Base-by-base conservation (phyloP, 345 rosid genomes). In the Murraya paniculata region DNA sequence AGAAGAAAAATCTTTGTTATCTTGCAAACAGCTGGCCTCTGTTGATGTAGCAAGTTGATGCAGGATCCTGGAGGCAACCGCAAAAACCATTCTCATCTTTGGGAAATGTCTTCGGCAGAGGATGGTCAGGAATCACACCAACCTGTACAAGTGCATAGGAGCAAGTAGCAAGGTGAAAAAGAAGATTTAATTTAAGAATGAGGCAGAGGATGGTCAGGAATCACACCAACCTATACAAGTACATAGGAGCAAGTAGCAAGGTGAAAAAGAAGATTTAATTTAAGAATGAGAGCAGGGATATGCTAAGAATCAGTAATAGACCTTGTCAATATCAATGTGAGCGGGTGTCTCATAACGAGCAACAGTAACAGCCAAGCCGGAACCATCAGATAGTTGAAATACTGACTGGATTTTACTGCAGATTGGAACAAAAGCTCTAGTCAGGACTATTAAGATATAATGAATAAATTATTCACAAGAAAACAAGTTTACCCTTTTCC, bases 321-420 rank as follows among this genome's bases (percentile, higher is more conserved):
- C 99, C 93, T 92, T 94, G 84, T 96, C 94, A 64, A 94, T 94
- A 79, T 91, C 91, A 0, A 88, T 89, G 73, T 96, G 98, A 11
- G 94, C 95, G 25, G 99, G 99, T 55, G 99, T 96, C 89, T 96
- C 92, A 22, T 96, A 96, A 19, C 97, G 92, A 77, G 98, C 99
- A 67, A 92, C 93, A 22, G 98, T 96, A 72, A 96, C 97, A 24
- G 91, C 99, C 81, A 94, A 82, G 45, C 99, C 99, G 0, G 97
- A 94, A 81, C 97, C 99, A 80, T 96, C 99, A 4, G 99, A 94
- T n/a, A 94, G 88, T 87, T 89, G 86, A 79, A 96, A 92, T 36
- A 96, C 98, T 4, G 98, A 92, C 87, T 96, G 99, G 84, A 96
- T 96, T 89, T 96, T 94, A 67, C 98, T 92, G 92, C 86, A 86